Conservation (phyloP, 2,329 filamentous ascomycete genomes). For the Ophiostoma montium region DNA sequence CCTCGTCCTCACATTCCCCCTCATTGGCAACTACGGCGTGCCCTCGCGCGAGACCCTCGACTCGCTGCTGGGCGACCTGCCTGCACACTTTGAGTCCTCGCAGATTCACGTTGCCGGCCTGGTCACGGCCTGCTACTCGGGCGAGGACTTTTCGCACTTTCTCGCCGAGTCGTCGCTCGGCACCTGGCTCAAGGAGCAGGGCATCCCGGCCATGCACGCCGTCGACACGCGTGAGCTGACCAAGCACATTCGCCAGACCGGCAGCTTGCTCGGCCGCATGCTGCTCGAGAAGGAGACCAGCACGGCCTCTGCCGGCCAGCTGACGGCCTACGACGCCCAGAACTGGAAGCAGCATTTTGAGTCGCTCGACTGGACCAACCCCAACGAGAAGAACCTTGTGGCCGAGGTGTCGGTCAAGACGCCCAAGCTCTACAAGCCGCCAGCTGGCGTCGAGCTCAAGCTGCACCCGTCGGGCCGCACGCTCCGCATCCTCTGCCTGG, state of each 20-base stretch:
- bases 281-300: conserved; percentile 53
- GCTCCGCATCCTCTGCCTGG: conserved; percentile 79
- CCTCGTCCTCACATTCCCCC: conserved; percentile 86
- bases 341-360: conserved; percentile 22
- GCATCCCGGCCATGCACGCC: conserved; percentile 83
- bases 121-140: conserved; percentile 79
- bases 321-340: conserved; percentile 17
- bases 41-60: conserved; percentile 77
- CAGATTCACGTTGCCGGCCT: conserved; percentile 91
- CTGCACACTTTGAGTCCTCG: conserved; percentile 83
- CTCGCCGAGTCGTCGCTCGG: conserved; percentile 82
- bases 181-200: conserved; percentile 92
- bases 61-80: conserved; percentile 69
- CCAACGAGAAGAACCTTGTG: conserved; percentile 85
- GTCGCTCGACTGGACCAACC: conserved; percentile 74
- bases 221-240: conserved; percentile 89
- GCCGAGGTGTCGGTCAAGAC: conserved; percentile 83
- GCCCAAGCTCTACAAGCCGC: conserved; percentile 74
- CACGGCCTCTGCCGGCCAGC: conserved; percentile 7
- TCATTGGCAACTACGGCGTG: conserved; percentile 96
- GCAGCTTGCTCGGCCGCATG: conserved; percentile 91
- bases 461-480: conserved; percentile 80
- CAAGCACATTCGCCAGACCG: conserved; percentile 84
- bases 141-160: conserved; percentile 91
- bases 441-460: conserved; percentile 55